Evolutionary conservation across 2,329 filamentous ascomycete species (phyloP).

Genomic region (Penicillium sp.): DNA sequence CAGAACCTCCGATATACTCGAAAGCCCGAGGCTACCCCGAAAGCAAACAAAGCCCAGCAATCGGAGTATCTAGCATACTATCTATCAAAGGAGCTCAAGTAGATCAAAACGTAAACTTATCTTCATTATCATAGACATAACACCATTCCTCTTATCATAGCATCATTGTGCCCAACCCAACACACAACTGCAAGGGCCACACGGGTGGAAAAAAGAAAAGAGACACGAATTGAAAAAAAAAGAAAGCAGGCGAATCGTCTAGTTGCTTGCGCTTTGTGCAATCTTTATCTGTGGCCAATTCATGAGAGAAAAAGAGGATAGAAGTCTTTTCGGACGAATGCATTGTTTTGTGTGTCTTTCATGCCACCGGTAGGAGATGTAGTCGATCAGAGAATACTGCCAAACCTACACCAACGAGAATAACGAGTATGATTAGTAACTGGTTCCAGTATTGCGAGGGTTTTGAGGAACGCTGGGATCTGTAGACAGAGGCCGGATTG

Average conservation of each 20-base stretch:
- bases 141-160: constrained; percentile 28
- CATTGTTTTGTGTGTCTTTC: constrained; percentile 15
- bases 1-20: neutral
- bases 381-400: constrained; percentile 45
- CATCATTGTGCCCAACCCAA: constrained; percentile 21
- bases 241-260: constrained; percentile 9
- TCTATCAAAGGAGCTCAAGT: neutral
- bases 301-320: constrained; percentile 5
- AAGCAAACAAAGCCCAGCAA: neutral
- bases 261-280: constrained; percentile 13
- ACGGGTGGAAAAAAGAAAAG: constrained; percentile 11
- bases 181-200: constrained; percentile 8
- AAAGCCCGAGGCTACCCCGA: neutral
- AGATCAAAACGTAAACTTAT: constrained; percentile 18
- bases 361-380: constrained; percentile 16
- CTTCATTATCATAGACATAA: constrained; percentile 29
- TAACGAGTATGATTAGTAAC: constrained; percentile 37
- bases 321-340: constrained; percentile 7
- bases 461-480: constrained; percentile 22
- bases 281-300: constrained; percentile 9
- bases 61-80: neutral
- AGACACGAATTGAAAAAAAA: constrained; percentile 9
- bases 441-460: constrained; percentile 23
- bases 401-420: constrained; percentile 45
- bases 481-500: constrained; percentile 24